Evolutionary conservation across 2,329 filamentous ascomycete species (phyloP).

Genomic region (Epichloe glyceriae): DNA sequence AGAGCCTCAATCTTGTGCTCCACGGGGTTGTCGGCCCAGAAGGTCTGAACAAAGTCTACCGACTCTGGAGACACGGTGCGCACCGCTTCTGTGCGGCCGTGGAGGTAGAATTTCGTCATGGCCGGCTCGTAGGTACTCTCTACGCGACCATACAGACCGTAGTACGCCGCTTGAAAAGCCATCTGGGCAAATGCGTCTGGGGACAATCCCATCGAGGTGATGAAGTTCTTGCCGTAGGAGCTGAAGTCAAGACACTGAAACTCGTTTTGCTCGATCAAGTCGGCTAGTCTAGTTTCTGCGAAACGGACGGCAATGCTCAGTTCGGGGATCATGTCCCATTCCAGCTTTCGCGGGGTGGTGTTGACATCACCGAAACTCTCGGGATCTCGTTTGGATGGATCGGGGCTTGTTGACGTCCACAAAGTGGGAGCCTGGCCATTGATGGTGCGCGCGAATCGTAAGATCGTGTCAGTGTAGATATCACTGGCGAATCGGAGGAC

Average conservation of each 20-base stretch:
- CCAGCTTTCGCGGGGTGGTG: constrained; percentile 87
- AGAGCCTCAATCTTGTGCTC: constrained; percentile 77
- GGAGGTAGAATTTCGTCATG: constrained; percentile 91
- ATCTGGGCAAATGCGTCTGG: constrained; percentile 97
- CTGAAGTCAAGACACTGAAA: constrained; percentile 84
- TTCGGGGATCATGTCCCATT: constrained; percentile 95
- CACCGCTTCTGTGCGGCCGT: constrained; percentile 90
- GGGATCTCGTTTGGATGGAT: constrained; percentile 84
- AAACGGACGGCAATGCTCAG: constrained; percentile 85
- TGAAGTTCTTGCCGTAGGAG: constrained; percentile 92
- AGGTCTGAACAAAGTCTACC: constrained; percentile 79
- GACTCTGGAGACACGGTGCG: constrained; percentile 73
- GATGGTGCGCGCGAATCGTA: constrained; percentile 88
- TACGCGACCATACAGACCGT: constrained; percentile 83
- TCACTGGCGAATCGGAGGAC: constrained; percentile 94
- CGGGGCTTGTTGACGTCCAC: constrained; percentile 82
- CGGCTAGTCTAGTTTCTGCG: constrained; percentile 84
- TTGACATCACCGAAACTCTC: constrained; percentile 85
- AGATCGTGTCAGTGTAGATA: constrained; percentile 92
- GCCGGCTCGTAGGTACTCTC: constrained; percentile 96
- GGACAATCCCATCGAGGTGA: constrained; percentile 92
- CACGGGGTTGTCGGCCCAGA: constrained; percentile 84
- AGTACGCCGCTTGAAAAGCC: constrained; percentile 97
- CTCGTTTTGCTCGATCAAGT: constrained; percentile 93
- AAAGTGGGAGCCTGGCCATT: constrained; percentile 85